Evolutionary conservation across 495 filamentous ascomycete species (phyloP), one percentile per base, ranked within the genome.

Genomic region (Hyphodiscus hymeniophilus): DNA sequence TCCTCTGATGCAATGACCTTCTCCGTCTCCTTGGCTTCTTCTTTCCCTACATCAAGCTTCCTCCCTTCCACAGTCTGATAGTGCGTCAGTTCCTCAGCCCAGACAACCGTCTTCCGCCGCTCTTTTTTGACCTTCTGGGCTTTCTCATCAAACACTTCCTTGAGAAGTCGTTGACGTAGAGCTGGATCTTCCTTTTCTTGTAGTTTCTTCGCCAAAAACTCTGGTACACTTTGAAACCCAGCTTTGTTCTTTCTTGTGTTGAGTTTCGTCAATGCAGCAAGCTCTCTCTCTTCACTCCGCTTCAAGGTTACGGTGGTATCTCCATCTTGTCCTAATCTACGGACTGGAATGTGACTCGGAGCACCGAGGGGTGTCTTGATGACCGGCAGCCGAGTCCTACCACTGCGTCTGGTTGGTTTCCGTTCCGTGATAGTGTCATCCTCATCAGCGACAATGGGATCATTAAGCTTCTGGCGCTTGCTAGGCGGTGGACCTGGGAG

Each of bases 171-270:
- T 22, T 57, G 54, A 3, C 45, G 23, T 6, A 38, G 22, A 13
- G 46, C 58, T 11, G 55, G 58, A 38, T 55, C 51, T 15, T 58
- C 52, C 22, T 56, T 58, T 42, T 58, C 47, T 33, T 45, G 43
- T 12, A n/a, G 60, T 26, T 63, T 59, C 56, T 60, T 60, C 38
- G 51, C 45, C 47, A 71, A 54, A 8, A 67, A 51, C 0, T 60
- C 22, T n/a, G 43, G 44, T 7, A 64, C 60, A n/a, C 38, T 55
- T 2, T 65, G 42, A 0, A 66, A 54, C 41, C 57, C 63, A 41
- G 60, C 70, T 58, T 77, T 78, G 59, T 80, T 80, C 54, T 73
- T 76, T 28, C 73, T 66, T 1, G 75, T 80, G 55, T 80, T 80
- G 38, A 56, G 54, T 7, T 66, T 46, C 0, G 74, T 77, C 13